Evolutionary conservation across 1,284 basidiomycete species (phyloP).

Genomic region (Jaminaea rosea): DNA sequence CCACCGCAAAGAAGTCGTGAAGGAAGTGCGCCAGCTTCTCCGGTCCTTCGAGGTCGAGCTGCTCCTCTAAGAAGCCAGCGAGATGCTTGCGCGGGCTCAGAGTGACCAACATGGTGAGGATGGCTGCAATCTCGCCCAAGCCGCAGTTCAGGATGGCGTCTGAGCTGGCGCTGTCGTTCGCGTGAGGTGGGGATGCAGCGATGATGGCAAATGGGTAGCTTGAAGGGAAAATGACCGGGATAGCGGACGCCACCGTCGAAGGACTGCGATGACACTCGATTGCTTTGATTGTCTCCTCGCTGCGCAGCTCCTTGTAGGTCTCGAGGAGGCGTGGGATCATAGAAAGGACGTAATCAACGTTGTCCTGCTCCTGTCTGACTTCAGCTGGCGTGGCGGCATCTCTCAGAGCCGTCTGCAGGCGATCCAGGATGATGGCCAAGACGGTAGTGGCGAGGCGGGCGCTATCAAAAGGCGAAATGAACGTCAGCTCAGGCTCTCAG

Average conservation of each 20-base stretch:
- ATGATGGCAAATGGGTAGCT: slow-evolving; percentile 84
- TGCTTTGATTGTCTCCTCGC: slow-evolving; percentile 58
- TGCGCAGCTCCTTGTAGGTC: slow-evolving; percentile 75
- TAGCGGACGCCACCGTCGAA: slow-evolving; percentile 56
- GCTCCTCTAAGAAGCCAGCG: slow-evolving; percentile 59
- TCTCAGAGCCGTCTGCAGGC: slow-evolving; percentile 65
- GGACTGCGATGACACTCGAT: slow-evolving; percentile 60
- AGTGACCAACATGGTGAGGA: slow-evolving; percentile 71
- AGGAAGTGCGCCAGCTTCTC: slow-evolving; percentile 59
- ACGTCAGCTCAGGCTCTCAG: too few relatives aligned
- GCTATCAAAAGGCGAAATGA: too few relatives aligned
- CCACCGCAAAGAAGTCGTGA: slow-evolving; percentile 70
- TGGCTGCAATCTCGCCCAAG: slow-evolving; percentile 75
- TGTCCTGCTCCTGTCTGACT: slow-evolving; percentile 70
- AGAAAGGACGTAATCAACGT: slow-evolving; percentile 79
- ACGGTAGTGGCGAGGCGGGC: slow-evolving; percentile 58
- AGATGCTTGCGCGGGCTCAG: slow-evolving; percentile 71
- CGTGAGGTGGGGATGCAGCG: slow-evolving; percentile 57
- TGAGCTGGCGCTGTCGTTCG: slow-evolving; percentile 19
- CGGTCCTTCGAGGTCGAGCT: slow-evolving; percentile 31
- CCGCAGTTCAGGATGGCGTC: slow-evolving; percentile 60
- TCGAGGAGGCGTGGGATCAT: slow-evolving; percentile 75
- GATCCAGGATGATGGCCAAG: slow-evolving; percentile 76
- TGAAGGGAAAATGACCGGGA: slow-evolving; percentile 81
- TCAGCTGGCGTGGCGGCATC: slow-evolving; percentile 9